Evolutionary conservation across 179 eudicot genomes (phyloP).

Genomic region (Carnegiea gigantea): DNA sequence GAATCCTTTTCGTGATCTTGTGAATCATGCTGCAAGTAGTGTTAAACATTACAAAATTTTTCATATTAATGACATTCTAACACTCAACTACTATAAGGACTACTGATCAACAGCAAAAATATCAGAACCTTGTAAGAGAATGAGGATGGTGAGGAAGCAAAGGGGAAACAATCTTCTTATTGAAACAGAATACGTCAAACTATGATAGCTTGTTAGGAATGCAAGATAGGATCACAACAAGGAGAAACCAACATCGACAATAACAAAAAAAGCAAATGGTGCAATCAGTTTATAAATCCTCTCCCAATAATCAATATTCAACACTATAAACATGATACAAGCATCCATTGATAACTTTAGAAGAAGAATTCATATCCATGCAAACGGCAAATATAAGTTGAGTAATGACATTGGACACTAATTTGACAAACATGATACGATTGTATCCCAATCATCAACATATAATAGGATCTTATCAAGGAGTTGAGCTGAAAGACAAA

Average conservation of each 20-base stretch:
- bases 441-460: not conserved
- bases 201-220: not conserved
- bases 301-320: not conserved
- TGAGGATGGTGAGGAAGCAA: not conserved
- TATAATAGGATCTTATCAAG: not conserved
- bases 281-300: not conserved
- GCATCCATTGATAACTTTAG: not conserved
- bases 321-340: not conserved
- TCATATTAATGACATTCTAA: not conserved
- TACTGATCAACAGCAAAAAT: not conserved
- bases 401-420: not conserved
- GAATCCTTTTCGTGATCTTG: conserved; percentile 33
- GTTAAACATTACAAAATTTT: not conserved
- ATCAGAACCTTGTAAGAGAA: not conserved
- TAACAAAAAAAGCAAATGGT: not conserved
- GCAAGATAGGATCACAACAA: not conserved
- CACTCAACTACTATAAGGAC: not conserved
- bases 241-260: not conserved
- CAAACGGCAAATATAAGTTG: not conserved
- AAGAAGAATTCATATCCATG: not conserved
- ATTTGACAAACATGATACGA: not conserved
- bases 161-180: not conserved
- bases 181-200: too few species aligned
- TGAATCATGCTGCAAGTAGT: conserved; percentile 33
- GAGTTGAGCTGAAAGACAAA: not conserved